These are phyloP conservation scores for Sugiyamaella qingdaonensis DNA, from an alignment of 805 yeast genomes.

Conservation along the genomic window DNA sequence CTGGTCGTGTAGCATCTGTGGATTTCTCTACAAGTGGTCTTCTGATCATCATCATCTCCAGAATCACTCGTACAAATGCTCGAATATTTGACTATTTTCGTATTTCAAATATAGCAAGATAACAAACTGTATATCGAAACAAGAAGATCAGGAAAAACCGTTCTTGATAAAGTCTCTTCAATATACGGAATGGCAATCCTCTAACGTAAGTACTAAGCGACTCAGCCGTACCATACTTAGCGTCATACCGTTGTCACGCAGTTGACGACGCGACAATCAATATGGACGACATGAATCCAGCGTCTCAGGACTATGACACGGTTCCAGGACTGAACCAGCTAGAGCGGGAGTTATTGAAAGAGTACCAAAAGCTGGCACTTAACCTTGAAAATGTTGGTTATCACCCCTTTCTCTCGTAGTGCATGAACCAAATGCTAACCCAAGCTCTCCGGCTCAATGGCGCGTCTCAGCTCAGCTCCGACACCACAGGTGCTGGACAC, in stretches of 20 bases:
- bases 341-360: constrained; percentile 37
- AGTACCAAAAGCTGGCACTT: constrained; percentile 38
- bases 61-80: too few species aligned
- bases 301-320: constrained; percentile 6
- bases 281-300: constrained; percentile 5
- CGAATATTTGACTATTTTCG: too few species aligned
- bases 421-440: neutral
- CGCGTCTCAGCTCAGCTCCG: constrained; percentile 16
- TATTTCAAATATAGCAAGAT: too few species aligned
- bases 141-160: too few species aligned
- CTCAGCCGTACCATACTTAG: too few species aligned
- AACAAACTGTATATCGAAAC: too few species aligned
- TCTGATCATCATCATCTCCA: too few species aligned
- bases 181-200: neutral
- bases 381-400: constrained; percentile 30
- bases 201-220: neutral
- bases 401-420: neutral
- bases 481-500: constrained; percentile 42
- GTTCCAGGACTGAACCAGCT: constrained; percentile 16
- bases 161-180: neutral
- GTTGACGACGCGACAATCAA: neutral
- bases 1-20: too few species aligned
- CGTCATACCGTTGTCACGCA: too few species aligned
- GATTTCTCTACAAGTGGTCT: too few species aligned
- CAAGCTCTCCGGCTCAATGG: constrained; percentile 19